Base-by-base conservation (phyloP, 495 filamentous ascomycete genomes). In the Acidiella bohemica region DNA sequence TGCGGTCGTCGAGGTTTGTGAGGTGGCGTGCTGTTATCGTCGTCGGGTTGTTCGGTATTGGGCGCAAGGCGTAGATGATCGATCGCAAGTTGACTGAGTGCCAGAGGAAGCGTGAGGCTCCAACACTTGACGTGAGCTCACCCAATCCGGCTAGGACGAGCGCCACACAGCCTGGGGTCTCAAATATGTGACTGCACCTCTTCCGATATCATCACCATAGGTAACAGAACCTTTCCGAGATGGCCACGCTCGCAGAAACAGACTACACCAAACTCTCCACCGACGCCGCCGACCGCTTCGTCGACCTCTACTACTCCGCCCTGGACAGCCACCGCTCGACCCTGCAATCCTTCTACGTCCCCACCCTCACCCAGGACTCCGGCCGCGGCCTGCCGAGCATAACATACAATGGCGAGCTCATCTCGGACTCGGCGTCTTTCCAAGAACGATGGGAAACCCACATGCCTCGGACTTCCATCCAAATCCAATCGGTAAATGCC, bases 401-500 rank as follows among this genome's bases (percentile, higher is more conserved):
- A 33, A 59, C 74, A 4, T 80, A 73, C 67, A 82, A 82, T 49
- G 77, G 78, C 39, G 77, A 78, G 42, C 38, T 63, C 0, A 63
- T 80, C 21, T 51, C 58, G 20, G 68, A 75, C 41, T 70, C 70
- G 1, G 56, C 53, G n/a, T 65, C 65, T 0, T 67, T 81, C 28
- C 72, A 78, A 30, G 62, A 66, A 4, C 67, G 76, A 19, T 78
- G 78, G 41, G 60, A 71, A 36, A 69, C 71, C 16, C 61, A 75
- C 43, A 80, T 80, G 71, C 72, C 78, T 11, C 51, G 44, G 42
- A 56, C 49, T 10, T 60, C 67, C 36, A 78, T 82, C 56, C 76
- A 82, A 31, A 65, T 81, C 3, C 71, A 78, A 47, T 69, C 66
- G 5, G 76, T 71, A 41, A 80, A 90, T 57, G 76, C 71, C 53